Evolutionary conservation across 257 asterid genomes (phyloP).

Genomic region (Cruciata laevipes): DNA sequence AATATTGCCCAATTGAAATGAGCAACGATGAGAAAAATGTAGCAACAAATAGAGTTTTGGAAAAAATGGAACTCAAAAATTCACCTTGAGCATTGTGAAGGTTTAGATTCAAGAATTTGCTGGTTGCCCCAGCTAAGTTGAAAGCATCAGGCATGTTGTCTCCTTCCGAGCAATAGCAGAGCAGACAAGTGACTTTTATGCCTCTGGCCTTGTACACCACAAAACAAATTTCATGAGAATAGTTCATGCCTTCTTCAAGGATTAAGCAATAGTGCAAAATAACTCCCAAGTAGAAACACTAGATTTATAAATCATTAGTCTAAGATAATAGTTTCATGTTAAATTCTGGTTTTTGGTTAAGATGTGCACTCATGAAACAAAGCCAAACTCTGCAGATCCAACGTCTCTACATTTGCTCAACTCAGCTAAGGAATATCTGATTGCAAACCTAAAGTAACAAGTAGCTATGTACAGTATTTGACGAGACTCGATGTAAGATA

Average conservation of each 20-base stretch:
- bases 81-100: slow-evolving; percentile 46
- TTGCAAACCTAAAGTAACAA: not conserved
- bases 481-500: not conserved
- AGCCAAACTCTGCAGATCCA: not conserved
- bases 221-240: not conserved
- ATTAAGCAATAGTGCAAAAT: not conserved
- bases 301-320: not conserved
- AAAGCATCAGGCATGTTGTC: slow-evolving; percentile 91
- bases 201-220: slow-evolving; percentile 64
- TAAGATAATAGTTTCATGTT: not conserved
- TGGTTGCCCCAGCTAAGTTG: slow-evolving; percentile 75
- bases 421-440: not conserved
- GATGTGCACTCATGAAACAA: not conserved
- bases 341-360: not conserved
- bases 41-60: not conserved
- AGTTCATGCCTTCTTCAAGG: not conserved
- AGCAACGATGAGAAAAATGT: not conserved
- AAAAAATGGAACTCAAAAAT: slow-evolving; percentile 1
- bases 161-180: slow-evolving; percentile 97
- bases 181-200: slow-evolving; percentile 75
- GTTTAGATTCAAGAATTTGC: slow-evolving; percentile 44
- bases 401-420: not conserved
- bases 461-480: not conserved
- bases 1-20: not conserved
- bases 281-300: not conserved